Percentiles rank a stretch among this genome's conserved stretches.
phyloP scores from a whole-genome alignment of 768 basidiomycete species.

The Clitopilus passeckerianus region DNA sequence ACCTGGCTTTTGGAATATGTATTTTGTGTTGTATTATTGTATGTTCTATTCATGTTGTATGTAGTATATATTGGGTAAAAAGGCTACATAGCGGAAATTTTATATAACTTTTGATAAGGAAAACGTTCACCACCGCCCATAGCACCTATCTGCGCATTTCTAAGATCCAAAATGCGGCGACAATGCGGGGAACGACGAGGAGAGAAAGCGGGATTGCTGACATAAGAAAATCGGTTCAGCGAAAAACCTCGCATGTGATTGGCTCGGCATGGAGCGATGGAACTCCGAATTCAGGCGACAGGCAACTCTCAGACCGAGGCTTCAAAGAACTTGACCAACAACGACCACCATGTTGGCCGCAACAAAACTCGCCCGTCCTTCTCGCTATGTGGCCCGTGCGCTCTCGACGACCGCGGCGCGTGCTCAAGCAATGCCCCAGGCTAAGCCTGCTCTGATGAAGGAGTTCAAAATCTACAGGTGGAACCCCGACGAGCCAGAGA shows the following conservation, averaged over 20 bases:
- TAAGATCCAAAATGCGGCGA: background rate
- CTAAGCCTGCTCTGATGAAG: constrained; percentile 76
- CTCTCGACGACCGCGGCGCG: constrained; percentile 11
- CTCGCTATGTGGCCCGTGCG: constrained; percentile 3
- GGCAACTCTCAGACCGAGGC: background rate
- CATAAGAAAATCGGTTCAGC: background rate
- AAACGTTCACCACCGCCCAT: background rate
- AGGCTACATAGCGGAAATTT: no score
- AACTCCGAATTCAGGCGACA: constrained; percentile 17
- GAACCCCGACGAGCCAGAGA: constrained; percentile 94
- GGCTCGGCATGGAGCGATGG: constrained; percentile 5
- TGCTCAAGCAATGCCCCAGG: constrained; percentile 42
- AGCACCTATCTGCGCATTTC: background rate
- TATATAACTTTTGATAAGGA: no score
- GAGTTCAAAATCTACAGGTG: constrained; percentile 99
- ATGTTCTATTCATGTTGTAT: no score
- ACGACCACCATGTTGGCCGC: constrained; percentile 12
- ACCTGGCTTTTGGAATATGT: background rate
- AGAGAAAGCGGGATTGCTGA: background rate
- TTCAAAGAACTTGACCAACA: constrained; percentile 6
- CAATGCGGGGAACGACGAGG: background rate
- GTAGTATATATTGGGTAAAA: no score
- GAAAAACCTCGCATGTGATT: constrained; percentile 15
- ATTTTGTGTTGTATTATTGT: no score
- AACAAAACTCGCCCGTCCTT: constrained; percentile 4